These are phyloP conservation scores for Diaporthe capsici DNA, from an alignment of 2,329 filamentous ascomycete genomes.

Conservation along the genomic window DNA sequence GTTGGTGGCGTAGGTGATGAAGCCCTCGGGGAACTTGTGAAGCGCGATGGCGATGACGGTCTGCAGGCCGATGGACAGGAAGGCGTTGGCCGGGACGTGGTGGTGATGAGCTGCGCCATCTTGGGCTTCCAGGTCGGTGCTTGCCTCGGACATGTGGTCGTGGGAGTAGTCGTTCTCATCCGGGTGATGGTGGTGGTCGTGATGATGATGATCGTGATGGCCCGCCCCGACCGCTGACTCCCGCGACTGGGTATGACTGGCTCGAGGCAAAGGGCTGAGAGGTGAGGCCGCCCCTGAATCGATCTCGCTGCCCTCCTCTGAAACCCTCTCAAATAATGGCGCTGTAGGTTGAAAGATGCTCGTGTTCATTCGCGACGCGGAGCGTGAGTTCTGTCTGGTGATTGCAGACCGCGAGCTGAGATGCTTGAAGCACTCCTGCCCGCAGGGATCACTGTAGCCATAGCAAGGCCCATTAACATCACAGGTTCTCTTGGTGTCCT, in stretches of 20 bases:
- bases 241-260: conserved; percentile 24
- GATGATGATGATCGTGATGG: conserved; percentile 33
- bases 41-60: conserved; percentile 95
- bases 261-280: conserved; percentile 13
- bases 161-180: conserved; percentile 45
- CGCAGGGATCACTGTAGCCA: conserved; percentile 76
- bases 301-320: conserved; percentile 42
- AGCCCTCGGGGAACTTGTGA: conserved; percentile 92
- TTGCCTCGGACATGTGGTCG: conserved; percentile 50
- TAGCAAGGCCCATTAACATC: conserved; percentile 73
- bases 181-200: conserved; percentile 35
- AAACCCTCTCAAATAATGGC: conserved; percentile 55
- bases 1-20: conserved; percentile 96
- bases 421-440: conserved; percentile 76
- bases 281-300: conserved; percentile 39
- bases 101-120: conserved; percentile 77
- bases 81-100: conserved; percentile 94
- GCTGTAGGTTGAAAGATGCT: conserved; percentile 49
- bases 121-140: conserved; percentile 61
- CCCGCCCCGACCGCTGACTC: conserved; percentile 2
- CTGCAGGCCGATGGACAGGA: conserved; percentile 94
- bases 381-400: conserved; percentile 52
- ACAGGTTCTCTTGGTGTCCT: conserved; percentile 74
- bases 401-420: conserved; percentile 56
- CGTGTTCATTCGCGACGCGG: conserved; percentile 48